A percentile compares a stretch with the other conserved stretches of the same genome.
phyloP scores from a whole-genome alignment of 441 rosid genomes.

The Pelargonium fulgidum region DNA sequence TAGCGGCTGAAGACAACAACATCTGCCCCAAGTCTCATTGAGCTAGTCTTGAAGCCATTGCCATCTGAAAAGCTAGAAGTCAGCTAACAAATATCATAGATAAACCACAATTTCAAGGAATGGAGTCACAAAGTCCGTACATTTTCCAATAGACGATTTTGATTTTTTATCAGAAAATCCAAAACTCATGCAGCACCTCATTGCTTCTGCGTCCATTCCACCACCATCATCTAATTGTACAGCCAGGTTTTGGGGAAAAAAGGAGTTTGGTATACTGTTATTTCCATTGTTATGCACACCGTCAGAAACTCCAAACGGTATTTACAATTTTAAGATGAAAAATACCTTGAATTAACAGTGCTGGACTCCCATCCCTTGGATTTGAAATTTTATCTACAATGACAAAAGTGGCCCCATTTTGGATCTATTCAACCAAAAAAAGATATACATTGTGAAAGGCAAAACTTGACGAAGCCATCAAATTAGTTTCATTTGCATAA shows the following conservation, averaged over 20 bases:
- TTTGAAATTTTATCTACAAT: slow-evolving; percentile 66
- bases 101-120: slow-evolving; percentile 19
- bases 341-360: slow-evolving; percentile 76
- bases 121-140: slow-evolving; percentile 34
- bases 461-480: slow-evolving; percentile 24
- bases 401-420: slow-evolving; percentile 90
- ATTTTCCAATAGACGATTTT: slow-evolving; percentile 70
- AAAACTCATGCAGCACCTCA: slow-evolving; percentile 87
- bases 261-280: slow-evolving; percentile 14
- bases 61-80: slow-evolving; percentile 64
- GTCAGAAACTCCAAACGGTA: neutral
- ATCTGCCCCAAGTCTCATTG: slow-evolving; percentile 97
- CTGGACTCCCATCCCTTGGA: slow-evolving; percentile 68
- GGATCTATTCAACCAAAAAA: slow-evolving; percentile 52
- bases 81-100: slow-evolving; percentile 22
- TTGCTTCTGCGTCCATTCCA: slow-evolving; percentile 87
- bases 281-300: neutral
- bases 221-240: slow-evolving; percentile 72
- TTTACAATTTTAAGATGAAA: slow-evolving; percentile 11
- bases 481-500: neutral
- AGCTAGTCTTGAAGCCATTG: slow-evolving; percentile 96
- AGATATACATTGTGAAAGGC: slow-evolving; percentile 25
- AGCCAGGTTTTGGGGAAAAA: slow-evolving; percentile 19
- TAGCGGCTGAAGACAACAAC: slow-evolving; percentile 87
- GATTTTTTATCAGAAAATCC: slow-evolving; percentile 87